phyloP scores from a whole-genome alignment of 306 rosid genomes.

The Betula pendula region DNA sequence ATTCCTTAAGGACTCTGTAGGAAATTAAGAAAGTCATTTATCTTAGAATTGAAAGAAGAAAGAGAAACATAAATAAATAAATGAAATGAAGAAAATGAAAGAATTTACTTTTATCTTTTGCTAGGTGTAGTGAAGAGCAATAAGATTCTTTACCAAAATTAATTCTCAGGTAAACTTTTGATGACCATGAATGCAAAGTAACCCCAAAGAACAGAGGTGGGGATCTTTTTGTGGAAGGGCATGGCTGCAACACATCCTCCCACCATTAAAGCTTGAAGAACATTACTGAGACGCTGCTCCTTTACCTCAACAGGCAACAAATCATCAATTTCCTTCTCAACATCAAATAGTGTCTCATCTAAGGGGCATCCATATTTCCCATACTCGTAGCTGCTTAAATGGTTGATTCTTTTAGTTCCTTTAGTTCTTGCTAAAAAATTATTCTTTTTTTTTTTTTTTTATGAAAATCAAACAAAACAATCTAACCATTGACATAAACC shows the following conservation, averaged over 20 bases:
- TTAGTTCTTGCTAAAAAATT: slow-evolving; percentile 57
- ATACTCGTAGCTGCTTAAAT: slow-evolving; percentile 77
- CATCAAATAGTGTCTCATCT: slow-evolving; percentile 77
- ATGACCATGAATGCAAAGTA: slow-evolving; percentile 99
- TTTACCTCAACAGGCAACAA: slow-evolving; percentile 93
- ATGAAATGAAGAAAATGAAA: neutral
- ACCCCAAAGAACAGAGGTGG: slow-evolving; percentile 99
- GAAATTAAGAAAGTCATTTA: slow-evolving; percentile 12
- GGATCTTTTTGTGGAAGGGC: slow-evolving; percentile 90
- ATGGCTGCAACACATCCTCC: slow-evolving; percentile 98
- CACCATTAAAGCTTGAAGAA: slow-evolving; percentile 83
- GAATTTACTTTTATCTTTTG: slow-evolving; percentile 71
- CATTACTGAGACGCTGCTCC: slow-evolving; percentile 87
- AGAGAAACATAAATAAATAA: neutral
- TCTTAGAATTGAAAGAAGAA: slow-evolving; percentile 6
- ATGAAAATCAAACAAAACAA: too few species aligned
- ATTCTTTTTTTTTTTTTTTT: too few species aligned
- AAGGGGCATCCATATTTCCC: slow-evolving; percentile 86
- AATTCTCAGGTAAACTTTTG: slow-evolving; percentile 95
- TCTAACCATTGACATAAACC: slow-evolving; percentile 2
- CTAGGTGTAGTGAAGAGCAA: slow-evolving; percentile 94
- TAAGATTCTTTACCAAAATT: slow-evolving; percentile 95
- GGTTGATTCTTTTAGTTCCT: slow-evolving; percentile 84
- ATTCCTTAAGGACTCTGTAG: slow-evolving; percentile 90
- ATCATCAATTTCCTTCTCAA: slow-evolving; percentile 95